Base-by-base conservation (phyloP, 2,329 filamentous ascomycete species). In the Fonsecaea pugnacius region DNA sequence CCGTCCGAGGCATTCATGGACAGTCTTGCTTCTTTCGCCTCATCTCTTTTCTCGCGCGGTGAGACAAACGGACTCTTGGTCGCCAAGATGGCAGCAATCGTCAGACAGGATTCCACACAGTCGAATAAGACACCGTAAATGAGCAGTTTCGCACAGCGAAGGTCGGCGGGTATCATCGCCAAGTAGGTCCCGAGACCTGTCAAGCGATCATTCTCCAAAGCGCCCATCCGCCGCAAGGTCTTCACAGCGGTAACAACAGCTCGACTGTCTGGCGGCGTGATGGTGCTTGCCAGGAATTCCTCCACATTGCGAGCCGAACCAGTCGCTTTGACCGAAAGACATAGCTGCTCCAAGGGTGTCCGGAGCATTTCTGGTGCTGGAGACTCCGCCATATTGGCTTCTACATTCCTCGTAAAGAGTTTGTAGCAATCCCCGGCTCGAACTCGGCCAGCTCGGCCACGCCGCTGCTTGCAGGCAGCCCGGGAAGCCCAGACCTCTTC, bases 401-500 rank as follows among this genome's bases (percentile, higher is more conserved):
- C 95, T 7, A 94, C 88, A 69, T 90, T 91, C 64, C 89, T 85
- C 0, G 95, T 98, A 77, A 92, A 99, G 2, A 99, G 84, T 78
- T 98, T 98, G 82, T 96, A 99, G 82, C 94, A 98, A 70, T 87
- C 88, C 61, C 95, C 95, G 27, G 91, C 91, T 61, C 92, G 87
- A 0, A 99, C 95, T 84, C 95, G 89, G 73, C 95, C 95, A 32
- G 95, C 95, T 80, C 95, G 89, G 74, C 95, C 95, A 60, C 92
- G 88, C 40, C 95, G 87, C 76, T 99, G 95, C 77, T 97, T 96
- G 76, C 93, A 96, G 3, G 95, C 94, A 8, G 95, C 94, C 46
- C 88, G 87, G 1, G 94, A 98, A 0, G 93, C 95, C 93, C 93
- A 99, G 0, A 92, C 92, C 79, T 99, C 95, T 70, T 94, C 90